Evolutionary conservation across 1,284 basidiomycete genomes (phyloP).

Genomic region (Cerrena zonata): DNA sequence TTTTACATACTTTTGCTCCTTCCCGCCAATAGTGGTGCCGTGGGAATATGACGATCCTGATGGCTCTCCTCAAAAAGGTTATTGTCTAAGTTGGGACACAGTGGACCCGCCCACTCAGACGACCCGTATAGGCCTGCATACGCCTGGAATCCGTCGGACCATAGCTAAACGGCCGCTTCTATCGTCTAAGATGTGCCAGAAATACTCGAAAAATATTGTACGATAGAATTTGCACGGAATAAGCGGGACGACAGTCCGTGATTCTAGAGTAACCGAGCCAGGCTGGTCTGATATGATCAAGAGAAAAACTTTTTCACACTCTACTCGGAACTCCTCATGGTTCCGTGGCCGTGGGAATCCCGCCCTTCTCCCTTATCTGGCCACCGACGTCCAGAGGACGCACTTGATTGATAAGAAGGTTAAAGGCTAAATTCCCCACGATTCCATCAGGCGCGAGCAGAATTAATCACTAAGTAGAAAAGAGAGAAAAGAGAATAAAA

Average conservation of each 20-base stretch:
- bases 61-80: neutral
- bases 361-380: slow-evolving; percentile 11
- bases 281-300: neutral
- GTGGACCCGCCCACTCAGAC: too few species aligned
- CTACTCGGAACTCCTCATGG: slow-evolving; percentile 17
- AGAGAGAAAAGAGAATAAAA: too few species aligned
- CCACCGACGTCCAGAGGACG: slow-evolving; percentile 2
- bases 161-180: too few species aligned
- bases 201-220: too few species aligned
- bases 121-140: too few species aligned
- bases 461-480: too few species aligned
- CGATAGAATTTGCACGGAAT: too few species aligned
- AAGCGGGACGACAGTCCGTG: too few species aligned
- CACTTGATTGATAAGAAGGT: neutral
- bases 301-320: slow-evolving; percentile 20
- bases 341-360: slow-evolving; percentile 10
- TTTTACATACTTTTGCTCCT: slow-evolving; percentile 8
- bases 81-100: neutral
- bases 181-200: too few species aligned
- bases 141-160: too few species aligned
- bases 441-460: too few species aligned
- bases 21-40: slow-evolving; percentile 8
- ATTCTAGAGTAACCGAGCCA: slow-evolving; percentile 24
- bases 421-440: neutral
- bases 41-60: slow-evolving; percentile 7